Percentiles rank a stretch among this genome's conserved stretches.
These are phyloP conservation scores for Naganishia albida DNA, from an alignment of 1,284 basidiomycete species.

Conservation along the genomic window DNA sequence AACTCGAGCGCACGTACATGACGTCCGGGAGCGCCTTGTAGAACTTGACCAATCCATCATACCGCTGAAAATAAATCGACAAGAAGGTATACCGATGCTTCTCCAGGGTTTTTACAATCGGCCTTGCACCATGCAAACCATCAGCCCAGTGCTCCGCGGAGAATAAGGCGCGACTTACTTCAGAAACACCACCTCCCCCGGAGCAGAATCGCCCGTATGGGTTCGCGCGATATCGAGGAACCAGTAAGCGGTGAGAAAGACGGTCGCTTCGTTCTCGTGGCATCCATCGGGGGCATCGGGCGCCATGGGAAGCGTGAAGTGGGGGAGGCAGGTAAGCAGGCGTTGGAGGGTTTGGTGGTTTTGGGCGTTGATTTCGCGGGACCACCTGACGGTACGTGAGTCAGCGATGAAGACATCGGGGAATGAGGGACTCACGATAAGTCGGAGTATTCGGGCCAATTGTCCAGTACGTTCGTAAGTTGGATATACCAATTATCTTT, in stretches of 20 bases:
- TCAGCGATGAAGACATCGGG: not conserved
- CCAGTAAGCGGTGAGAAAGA: conserved; percentile 12
- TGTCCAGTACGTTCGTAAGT: not conserved
- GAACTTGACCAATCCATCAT: conserved; percentile 14
- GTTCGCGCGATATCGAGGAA: not conserved
- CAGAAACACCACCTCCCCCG: not conserved
- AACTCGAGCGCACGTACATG: conserved; percentile 2
- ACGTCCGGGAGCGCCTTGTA: conserved; percentile 10
- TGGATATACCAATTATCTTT: not conserved
- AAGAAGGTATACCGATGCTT: conserved; percentile 7
- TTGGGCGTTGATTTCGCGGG: not conserved
- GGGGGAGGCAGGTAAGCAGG: conserved; percentile 8
- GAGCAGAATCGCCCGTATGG: not conserved
- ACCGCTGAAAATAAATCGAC: not conserved
- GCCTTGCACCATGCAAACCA: not conserved
- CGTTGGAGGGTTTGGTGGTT: not conserved
- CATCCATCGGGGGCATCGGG: not conserved
- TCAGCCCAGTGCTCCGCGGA: not conserved
- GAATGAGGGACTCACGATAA: not conserved
- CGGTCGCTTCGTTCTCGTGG: conserved; percentile 1
- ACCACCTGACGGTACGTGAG: conserved; percentile 6
- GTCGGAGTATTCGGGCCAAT: not conserved
- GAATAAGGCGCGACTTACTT: not conserved
- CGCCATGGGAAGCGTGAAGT: not conserved
- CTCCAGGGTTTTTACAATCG: conserved; percentile 9